Evolutionary conservation across 148 eudicot species (phyloP), one percentile per base, ranked within the genome.

Genomic region (Amaranthus hypochondriacus): DNA sequence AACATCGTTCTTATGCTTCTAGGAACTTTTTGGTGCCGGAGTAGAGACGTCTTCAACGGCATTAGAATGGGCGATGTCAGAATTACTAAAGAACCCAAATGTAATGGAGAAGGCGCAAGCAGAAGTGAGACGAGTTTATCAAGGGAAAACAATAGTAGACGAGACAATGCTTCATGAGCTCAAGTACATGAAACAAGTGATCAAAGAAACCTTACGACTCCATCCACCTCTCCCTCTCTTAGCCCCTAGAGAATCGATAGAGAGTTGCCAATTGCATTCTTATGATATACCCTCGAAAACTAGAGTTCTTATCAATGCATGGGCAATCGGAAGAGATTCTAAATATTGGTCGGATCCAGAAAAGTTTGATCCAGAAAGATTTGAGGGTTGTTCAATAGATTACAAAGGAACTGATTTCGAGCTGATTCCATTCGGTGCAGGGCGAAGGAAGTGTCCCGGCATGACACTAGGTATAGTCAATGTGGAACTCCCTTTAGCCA

Each of bases 1-100:
- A 28, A 28, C 39, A 28, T 28, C 39, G 39, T 28, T 28, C 39
- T 28, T 28, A 28, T 28, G 39, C 39, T 28, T 28, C 39, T 28
- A 54, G 59, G 71, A 64, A 8, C 12, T 62, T 11, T 81, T 77
- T 55, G 57, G 64, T 6, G 80, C 75, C 7, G 84, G 83, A 62
- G 81, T 79, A 14, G 86, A 83, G 4, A 83, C 86, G 4, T 55
- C 79, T 42, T 71, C 83, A 39, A 68, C 77, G 2, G 14, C 70
- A 5, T 5, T 83, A 2, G 80, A 80, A 8, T 80, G 84, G 86
- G 75, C 84, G 7, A 71, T 83, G 71, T 70, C 77, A 7, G 86
- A 83, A 54, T 66, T 83, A 18, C 56, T 81, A 52, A 83, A 74
- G 68, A 78, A 77, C 39, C 84, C 74, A 3, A 28, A 54, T 6